Evolutionary conservation across 2,329 filamentous ascomycete species (phyloP), one percentile per base, ranked within the genome.

Genomic region (Neofusicoccum umdonicola): DNA sequence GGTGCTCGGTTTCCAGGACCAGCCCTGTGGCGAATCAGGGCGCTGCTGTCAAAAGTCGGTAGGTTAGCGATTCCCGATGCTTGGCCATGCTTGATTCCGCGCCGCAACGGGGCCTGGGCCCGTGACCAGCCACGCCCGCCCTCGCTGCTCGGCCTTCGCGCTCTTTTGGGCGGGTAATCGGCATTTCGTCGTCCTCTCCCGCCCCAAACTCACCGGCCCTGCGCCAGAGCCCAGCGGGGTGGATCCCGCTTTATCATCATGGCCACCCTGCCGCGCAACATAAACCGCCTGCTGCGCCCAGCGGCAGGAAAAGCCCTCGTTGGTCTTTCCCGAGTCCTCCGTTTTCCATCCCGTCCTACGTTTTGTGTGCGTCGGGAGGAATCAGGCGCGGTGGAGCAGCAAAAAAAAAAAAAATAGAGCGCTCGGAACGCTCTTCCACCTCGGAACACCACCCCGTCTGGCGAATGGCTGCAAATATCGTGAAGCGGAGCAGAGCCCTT

Each of bases 131-230:
- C 13, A n/a, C 22, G 56, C 13, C 41, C 54, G 17, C 35, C n/a
- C 50, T 39, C 50, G 34, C 31, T 13, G n/a, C 12, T 60, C 56
- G 56, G 56, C n/a, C 42, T 37, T 60, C 56, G 42, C 56, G 41
- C 56, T 60, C 31, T 60, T 47, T 12, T 45, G 31, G 56, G 50
- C 61, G 61, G 61, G 17, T 63, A 56, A 17, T 54, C 61, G 61
- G 61, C 61, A 63, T 54, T 37, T 19, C 56, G n/a, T 35, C 27
- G n/a, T 45, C 19, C 50, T 41, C 13, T 47, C 41, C 56, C 56
- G 56, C 31, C 19, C 19, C 13, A 27, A n/a, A 22, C 39, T 41
- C n/a, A 44, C 48, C 39, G 48, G 31, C 39, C 15, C 34, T 3
- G 22, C n/a, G 41, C 31, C 41, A 41, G 42, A 50, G 17, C 4